Percentiles rank a stretch among this genome's conserved stretches.
phyloP scores from a whole-genome alignment of 1,284 basidiomycete genomes.

The Moesziomyces antarcticus region DNA sequence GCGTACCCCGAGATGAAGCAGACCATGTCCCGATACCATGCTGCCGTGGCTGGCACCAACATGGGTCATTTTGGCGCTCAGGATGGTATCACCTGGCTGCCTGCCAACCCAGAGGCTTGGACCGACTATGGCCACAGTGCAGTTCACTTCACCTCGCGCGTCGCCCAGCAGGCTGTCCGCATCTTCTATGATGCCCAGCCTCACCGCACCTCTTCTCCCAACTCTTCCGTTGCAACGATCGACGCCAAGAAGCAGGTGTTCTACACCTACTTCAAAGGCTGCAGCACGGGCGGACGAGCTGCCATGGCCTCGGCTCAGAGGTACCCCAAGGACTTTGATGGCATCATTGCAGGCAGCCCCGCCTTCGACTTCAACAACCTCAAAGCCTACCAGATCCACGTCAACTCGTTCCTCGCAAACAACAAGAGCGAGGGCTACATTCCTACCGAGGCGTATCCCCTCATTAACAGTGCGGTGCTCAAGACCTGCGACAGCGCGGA shows the following conservation, averaged over 20 bases:
- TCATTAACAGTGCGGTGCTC: slow-evolving; percentile 38
- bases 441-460: slow-evolving; percentile 15
- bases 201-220: background rate
- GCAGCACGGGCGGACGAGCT: slow-evolving; percentile 49
- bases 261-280: slow-evolving; percentile 48
- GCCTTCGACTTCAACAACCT: slow-evolving; percentile 43
- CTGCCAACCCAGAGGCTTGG: slow-evolving; percentile 23
- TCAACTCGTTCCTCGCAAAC: slow-evolving; percentile 37
- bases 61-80: slow-evolving; percentile 37
- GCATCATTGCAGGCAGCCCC: slow-evolving; percentile 48
- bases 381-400: slow-evolving; percentile 50
- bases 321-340: slow-evolving; percentile 49
- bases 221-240: background rate
- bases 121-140: slow-evolving; percentile 45
- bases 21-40: slow-evolving; percentile 36
- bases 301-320: slow-evolving; percentile 40
- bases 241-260: slow-evolving; percentile 13
- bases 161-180: slow-evolving; percentile 31
- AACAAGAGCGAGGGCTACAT: slow-evolving; percentile 24
- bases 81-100: slow-evolving; percentile 21
- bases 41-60: slow-evolving; percentile 43
- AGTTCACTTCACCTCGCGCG: slow-evolving; percentile 33
- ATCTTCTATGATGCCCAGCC: slow-evolving; percentile 37
- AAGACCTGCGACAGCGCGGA: slow-evolving; percentile 39
- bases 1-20: slow-evolving; percentile 52